Base-by-base conservation (phyloP, 1,284 basidiomycete genomes). In the Cutaneotrichosporon sp. region DNA sequence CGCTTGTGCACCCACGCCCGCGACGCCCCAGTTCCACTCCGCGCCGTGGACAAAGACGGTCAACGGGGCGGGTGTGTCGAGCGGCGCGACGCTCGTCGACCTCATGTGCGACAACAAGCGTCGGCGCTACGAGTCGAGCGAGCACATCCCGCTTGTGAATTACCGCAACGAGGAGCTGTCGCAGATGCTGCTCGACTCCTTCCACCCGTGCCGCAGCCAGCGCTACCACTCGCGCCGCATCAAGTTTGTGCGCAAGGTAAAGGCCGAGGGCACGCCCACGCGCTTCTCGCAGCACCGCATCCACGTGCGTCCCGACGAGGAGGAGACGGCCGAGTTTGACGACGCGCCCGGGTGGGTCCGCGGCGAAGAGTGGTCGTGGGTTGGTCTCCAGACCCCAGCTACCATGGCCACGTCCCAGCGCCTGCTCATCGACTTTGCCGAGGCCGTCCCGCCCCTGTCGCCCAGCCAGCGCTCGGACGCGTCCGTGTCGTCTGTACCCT, bases 161-260 rank as follows among this genome's bases (percentile, higher is more conserved):
- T 77, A 72, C 61, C 67, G 77, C 20, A 65, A 66, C 57, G 69
- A 73, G 55, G 77, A 78, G 60, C 65, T 78, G 13, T 72, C 70
- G n/a, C 71, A 76, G 59, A 79, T 78, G 77, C 64, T 74, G 23
- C 63, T 77, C 15, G 77, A 79, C 65, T 73, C 69, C 37, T 77
- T 75, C 65, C 76, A 79, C 56, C 73, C 72, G 4, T 43, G 61
- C 49, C 65, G 74, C 46, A 73, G 70, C 26, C 55, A 69, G 58
- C 65, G 77, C 36, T 79, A 78, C 52, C 69, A 74, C 51, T 56
- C 62, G 3, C 72, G 77, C 23, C 70, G 77, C 41, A 65, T 70
- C 49, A 72, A 68, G 26, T 79, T 79, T 58, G 73, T 77, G 21
- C 68, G 77, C 22, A 79, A 79, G 62, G 62, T 74, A 54, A 73